Conservation (phyloP, 257 asterid genomes). For the Solanum corneliomulleri region DNA sequence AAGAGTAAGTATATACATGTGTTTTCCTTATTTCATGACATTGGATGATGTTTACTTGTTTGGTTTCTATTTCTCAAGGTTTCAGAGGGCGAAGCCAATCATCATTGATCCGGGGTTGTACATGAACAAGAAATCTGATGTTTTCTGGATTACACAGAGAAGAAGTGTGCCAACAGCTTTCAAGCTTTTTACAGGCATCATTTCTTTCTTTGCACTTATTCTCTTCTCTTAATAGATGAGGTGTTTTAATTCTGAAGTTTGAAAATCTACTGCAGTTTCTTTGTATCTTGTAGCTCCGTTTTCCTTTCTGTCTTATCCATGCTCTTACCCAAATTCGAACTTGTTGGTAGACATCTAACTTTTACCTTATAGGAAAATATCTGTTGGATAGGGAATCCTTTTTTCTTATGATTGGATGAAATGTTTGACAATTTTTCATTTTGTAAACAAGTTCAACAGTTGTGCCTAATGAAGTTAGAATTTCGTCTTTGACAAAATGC, state of each 20-base stretch:
- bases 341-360: not conserved
- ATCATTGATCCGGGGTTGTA: constrained; percentile 89
- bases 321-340: not conserved
- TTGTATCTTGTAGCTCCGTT: not conserved
- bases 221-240: not conserved
- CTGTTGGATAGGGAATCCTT: not conserved
- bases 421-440: not conserved
- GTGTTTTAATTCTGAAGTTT: not conserved
- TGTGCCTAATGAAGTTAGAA: not conserved
- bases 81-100: constrained; percentile 82
- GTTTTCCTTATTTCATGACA: too few species aligned
- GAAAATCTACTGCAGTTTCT: not conserved
- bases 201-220: not conserved
- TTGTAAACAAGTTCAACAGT: not conserved
- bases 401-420: not conserved
- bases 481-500: not conserved
- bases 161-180: constrained; percentile 23
- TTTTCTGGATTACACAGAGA: constrained; percentile 85
- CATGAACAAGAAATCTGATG: constrained; percentile 67
- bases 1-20: constrained; percentile 51
- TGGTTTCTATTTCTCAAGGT: constrained; percentile 24
- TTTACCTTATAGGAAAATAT: not conserved
- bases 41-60: not conserved
- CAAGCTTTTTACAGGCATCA: constrained; percentile 59
- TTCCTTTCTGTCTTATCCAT: not conserved